Base-by-base conservation (phyloP, 352 stramenopile species). In the Pythium insidiosum region DNA sequence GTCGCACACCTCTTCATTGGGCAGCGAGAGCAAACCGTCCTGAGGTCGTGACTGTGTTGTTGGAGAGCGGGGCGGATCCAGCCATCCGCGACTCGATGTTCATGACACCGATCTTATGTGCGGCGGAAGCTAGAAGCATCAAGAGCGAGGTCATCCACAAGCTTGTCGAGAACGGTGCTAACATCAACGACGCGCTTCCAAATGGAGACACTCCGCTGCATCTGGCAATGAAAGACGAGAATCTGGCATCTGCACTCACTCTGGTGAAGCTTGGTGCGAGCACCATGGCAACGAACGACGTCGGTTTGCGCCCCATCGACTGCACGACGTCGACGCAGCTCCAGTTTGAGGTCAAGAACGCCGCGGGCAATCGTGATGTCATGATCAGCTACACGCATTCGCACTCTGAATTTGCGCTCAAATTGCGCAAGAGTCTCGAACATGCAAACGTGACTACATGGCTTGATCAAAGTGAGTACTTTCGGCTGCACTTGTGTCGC, bases 381-480 rank as follows among this genome's bases (percentile, higher is more conserved):
- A 90, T 93, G 77, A 93, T 93, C 53, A 88, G 71, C 48, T 93
- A 93, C 61, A 90, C 80, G 16, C 80, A 89, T 53, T 88, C 80
- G 15, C 77, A 88, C 44, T 53, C 58, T 26, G 68, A 84, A 41
- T 89, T 92, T 57, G 79, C 76, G 4, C 62, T 65, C 4, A 81
- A 85, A 36, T 60, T 88, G 47, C 75, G 75, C 13, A 59, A 80
- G 46, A 76, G 63, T 26, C 62, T 92, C 16, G 79, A 92, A 51
- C 56, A 68, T 36, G 76, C 71, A 12, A 87, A 76, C 35, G 56
- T 92, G 38, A 92, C 79, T 31, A 75, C 69, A 11, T 92, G 73
- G 79, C 63, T 89, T 16, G 73, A 89, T 36, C 66, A 83, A 13
- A 91, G 58, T 72, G 56, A 21, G 50, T 67, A 26, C 24, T 25